These are phyloP conservation scores for Cyberlindnera nakhonratchasimensis DNA, from an alignment of 805 yeast genomes.

Conservation along the genomic window DNA sequence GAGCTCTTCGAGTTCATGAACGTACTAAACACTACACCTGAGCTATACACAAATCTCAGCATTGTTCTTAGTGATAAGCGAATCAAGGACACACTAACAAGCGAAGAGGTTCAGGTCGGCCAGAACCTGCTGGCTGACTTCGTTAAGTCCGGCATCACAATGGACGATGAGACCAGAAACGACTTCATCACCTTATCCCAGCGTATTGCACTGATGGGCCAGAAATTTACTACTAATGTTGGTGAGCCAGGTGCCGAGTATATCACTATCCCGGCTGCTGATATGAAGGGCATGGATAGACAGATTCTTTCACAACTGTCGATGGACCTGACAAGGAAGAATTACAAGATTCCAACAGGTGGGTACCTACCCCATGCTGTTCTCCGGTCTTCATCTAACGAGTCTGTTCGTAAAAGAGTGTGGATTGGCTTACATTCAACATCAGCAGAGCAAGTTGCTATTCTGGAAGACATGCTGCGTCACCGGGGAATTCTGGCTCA, in stretches of 20 bases:
- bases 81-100: constrained; percentile 38
- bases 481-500: constrained; percentile 69
- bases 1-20: constrained; percentile 93
- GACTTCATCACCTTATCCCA: constrained; percentile 78
- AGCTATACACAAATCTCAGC: constrained; percentile 57
- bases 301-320: constrained; percentile 28
- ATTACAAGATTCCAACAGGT: constrained; percentile 51
- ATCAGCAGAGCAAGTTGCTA: constrained; percentile 54
- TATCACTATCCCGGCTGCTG: constrained; percentile 21
- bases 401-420: constrained; percentile 55
- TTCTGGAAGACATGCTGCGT: constrained; percentile 56
- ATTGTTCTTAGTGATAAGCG: constrained; percentile 41
- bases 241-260: constrained; percentile 19
- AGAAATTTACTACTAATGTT: constrained; percentile 50
- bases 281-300: constrained; percentile 23
- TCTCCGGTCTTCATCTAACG: constrained; percentile 53
- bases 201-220: constrained; percentile 76
- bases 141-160: constrained; percentile 83
- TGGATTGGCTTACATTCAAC: constrained; percentile 78
- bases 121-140: constrained; percentile 77
- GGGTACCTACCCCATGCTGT: constrained; percentile 66
- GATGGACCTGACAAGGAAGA: constrained; percentile 36
- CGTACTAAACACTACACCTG: constrained; percentile 78
- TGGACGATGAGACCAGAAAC: constrained; percentile 58
- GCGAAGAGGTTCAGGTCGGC: constrained; percentile 83